Conservation (phyloP, 2,329 filamentous ascomycete genomes). For the Fusarium verrucosum region DNA sequence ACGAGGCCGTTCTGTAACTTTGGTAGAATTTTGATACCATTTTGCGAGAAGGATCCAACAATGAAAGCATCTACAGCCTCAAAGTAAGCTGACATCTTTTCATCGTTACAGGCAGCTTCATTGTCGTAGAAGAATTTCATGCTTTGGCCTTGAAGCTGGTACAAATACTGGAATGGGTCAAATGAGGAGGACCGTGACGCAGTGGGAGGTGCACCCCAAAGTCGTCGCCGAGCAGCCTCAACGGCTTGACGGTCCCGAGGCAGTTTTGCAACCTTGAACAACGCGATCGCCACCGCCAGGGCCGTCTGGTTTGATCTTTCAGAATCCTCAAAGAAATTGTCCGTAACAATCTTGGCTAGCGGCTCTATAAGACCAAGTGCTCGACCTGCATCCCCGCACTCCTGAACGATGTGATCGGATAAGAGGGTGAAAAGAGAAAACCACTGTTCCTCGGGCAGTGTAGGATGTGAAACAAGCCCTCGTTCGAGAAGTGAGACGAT, state of each 20-base stretch:
- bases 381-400: conserved; percentile 74
- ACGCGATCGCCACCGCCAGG: conserved; percentile 51
- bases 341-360: conserved; percentile 65
- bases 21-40: conserved; percentile 65
- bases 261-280: conserved; percentile 60
- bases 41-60: conserved; percentile 56
- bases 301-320: conserved; percentile 39
- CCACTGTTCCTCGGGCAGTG: conserved; percentile 60
- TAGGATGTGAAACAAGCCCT: conserved; percentile 62
- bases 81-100: conserved; percentile 58
- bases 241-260: conserved; percentile 70
- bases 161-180: conserved; percentile 74
- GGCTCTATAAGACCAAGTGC: conserved; percentile 76
- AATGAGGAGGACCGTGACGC: conserved; percentile 55
- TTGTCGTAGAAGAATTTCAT: conserved; percentile 65
- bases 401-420: conserved; percentile 64
- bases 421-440: conserved; percentile 66
- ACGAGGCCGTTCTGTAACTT: conserved; percentile 70
- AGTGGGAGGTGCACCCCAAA: conserved; percentile 63
- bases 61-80: conserved; percentile 64
- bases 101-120: conserved; percentile 51
- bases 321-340: conserved; percentile 41
- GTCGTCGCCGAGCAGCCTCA: conserved; percentile 69
- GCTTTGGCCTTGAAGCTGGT: conserved; percentile 64
- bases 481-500: conserved; percentile 72